Conservation (phyloP, 2,329 filamentous ascomycete species). For the Diaporthe aspalathi region DNA sequence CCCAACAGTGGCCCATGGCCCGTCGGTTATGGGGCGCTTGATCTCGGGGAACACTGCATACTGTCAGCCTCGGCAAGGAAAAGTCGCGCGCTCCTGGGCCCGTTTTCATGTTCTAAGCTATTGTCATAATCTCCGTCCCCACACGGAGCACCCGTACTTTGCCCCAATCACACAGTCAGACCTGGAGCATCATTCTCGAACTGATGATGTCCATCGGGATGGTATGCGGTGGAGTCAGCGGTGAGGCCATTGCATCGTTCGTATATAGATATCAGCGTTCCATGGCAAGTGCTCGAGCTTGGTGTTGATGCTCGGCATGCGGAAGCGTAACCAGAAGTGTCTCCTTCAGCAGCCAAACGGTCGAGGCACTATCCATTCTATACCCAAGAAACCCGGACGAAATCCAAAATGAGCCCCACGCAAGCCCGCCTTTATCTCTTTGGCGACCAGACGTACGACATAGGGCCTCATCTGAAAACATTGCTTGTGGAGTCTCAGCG, state of each 20-base stretch:
- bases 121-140: neutral
- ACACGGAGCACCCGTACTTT: neutral
- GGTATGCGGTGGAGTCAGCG: too few species aligned
- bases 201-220: neutral
- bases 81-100: neutral
- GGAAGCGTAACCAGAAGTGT: neutral
- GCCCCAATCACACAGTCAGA: constrained; percentile 15
- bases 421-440: constrained; percentile 40
- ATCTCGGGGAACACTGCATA: constrained; percentile 18
- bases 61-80: constrained; percentile 2
- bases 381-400: neutral
- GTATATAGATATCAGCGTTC: constrained; percentile 16
- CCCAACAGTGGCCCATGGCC: neutral
- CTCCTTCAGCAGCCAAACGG: neutral
- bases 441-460: constrained; percentile 43
- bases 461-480: constrained; percentile 37
- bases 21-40: neutral
- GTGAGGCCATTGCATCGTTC: neutral
- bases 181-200: neutral
- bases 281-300: neutral
- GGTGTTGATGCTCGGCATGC: neutral
- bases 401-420: neutral
- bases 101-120: constrained; percentile 2
- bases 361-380: neutral
- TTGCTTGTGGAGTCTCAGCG: constrained; percentile 31